Base-by-base conservation (phyloP, 352 stramenopile genomes). In the Globisporangium iwayamae region DNA sequence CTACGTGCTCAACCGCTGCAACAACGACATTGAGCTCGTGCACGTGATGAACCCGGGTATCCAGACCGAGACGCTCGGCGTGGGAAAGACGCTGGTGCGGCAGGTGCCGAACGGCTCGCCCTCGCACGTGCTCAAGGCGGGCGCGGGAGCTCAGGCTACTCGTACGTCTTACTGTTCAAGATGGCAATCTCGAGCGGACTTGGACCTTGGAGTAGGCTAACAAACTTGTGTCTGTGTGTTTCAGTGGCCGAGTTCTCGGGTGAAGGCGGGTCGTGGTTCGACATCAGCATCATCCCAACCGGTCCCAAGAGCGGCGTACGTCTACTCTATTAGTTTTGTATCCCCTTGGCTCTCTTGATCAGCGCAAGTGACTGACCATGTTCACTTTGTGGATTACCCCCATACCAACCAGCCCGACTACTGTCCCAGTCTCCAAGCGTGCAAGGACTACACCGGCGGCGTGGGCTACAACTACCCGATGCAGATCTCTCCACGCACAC, bases 201-300 rank as follows among this genome's bases (percentile, higher is more conserved):
- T 46, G 39, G 4, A n/a, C 39, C 16, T 22, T 36, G 34, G 36
- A 20, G 11, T 25, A 9, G 41, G 41, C 41, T 48, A 10, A 48
- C 41, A 10, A 56, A 59, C 79, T 85, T 30, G 6, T 16, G 22
- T 45, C 5, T 16, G n/a, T 48, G 14, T 16, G 13, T 39, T 63
- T 9, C 41, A 81, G 73, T 89, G 36, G 79, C 79, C 43, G 82
- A 91, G 67, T 89, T 91, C 55, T 89, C 82, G 30, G 73, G 66
- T 8, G 77, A 83, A 51, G 74, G 71, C 45, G 73, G 70, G 41
- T 67, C 72, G n/a, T 91, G 82, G 79, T 91, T 81, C 68, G 82
- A 89, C 57, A 89, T 89, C 67, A 87, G 76, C 45, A 91, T 87
- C 58, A 89, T 91, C 70, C 82, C 82, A 1, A 89, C 81, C 13